Base-by-base conservation (phyloP, 306 rosid genomes). In the Vigna hirtella region DNA sequence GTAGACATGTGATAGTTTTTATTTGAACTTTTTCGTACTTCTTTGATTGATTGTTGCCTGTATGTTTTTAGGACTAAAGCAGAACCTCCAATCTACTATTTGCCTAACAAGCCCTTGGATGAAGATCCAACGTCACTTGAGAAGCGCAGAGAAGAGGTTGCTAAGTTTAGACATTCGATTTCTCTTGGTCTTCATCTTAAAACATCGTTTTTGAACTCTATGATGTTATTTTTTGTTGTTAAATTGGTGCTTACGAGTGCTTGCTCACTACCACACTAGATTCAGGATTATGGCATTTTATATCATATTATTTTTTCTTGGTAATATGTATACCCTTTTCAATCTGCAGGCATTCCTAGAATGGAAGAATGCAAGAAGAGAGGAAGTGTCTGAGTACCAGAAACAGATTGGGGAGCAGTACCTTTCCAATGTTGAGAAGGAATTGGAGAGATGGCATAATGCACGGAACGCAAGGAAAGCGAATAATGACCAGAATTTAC, bases 371-470 rank as follows among this genome's bases (percentile, higher is more conserved):
- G 84, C 97, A 66, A 88, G 97, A 82, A 93, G 97, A 79, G 99
- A 88, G 86, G 99, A 96, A 76, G 83, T 96, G 66, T 83, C 88
- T 0, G 89, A 90, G 72, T 93, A 93, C 77, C 97, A 96, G 88
- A 93, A 90, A 82, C 96, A 91, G 84, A 84, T 90, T 72, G 98
- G 92, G 71, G 98, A 96, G 34, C 97, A 93, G 90, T 88, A 86
- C 78, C 72, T 90, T 77, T 91, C 93, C 36, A 96, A 91, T 83
- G 97, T 93, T 30, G 98, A 96, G 74, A 95, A 93, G 88, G 98
- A 96, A 12, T 82, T 96, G 79, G 98, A 93, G 80, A 93, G 96
- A 84, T 95, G 99, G 99, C 96, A 95, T 76, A 95, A 89, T 76
- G 96, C 96, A 36, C 87, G 97, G 69, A 95, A 88, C 34, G 81